These are phyloP conservation scores for Mallotus japonicus DNA, from an alignment of 441 rosid genomes.

Conservation along the genomic window DNA sequence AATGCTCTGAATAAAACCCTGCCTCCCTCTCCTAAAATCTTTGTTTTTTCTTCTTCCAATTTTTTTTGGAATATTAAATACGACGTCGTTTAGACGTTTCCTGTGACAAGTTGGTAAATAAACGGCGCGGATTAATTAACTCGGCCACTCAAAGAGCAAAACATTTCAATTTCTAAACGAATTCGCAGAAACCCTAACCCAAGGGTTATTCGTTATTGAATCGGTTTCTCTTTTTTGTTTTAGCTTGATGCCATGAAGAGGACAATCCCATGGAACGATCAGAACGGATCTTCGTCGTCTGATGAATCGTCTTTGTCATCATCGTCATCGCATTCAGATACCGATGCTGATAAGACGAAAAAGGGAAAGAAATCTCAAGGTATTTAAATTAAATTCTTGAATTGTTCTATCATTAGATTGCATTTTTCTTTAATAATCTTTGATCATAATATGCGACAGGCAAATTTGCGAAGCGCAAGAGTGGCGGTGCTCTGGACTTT, in stretches of 20 bases:
- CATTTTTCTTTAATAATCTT: too few species aligned
- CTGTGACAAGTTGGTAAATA: too few species aligned
- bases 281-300: slow-evolving; percentile 46
- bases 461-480: slow-evolving; percentile 53
- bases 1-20: not conserved
- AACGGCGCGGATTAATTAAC: too few species aligned
- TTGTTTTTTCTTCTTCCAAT: not conserved
- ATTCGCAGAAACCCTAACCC: not conserved
- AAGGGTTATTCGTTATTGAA: not conserved
- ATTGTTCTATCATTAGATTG: too few species aligned
- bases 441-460: slow-evolving; percentile 26
- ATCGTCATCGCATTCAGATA: slow-evolving; percentile 47
- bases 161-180: not conserved
- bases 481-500: slow-evolving; percentile 48
- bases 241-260: slow-evolving; percentile 51
- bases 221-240: not conserved
- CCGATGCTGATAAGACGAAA: slow-evolving; percentile 36
- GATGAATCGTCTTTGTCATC: not conserved
- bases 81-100: too few species aligned
- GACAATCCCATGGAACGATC: slow-evolving; percentile 62
- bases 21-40: too few species aligned
- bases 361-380: slow-evolving; percentile 45
- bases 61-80: not conserved
- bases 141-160: too few species aligned
- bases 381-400: slow-evolving; percentile 2